Evolutionary conservation across 2,329 filamentous ascomycete genomes (phyloP).

Genomic region (Daldinia sp.): DNA sequence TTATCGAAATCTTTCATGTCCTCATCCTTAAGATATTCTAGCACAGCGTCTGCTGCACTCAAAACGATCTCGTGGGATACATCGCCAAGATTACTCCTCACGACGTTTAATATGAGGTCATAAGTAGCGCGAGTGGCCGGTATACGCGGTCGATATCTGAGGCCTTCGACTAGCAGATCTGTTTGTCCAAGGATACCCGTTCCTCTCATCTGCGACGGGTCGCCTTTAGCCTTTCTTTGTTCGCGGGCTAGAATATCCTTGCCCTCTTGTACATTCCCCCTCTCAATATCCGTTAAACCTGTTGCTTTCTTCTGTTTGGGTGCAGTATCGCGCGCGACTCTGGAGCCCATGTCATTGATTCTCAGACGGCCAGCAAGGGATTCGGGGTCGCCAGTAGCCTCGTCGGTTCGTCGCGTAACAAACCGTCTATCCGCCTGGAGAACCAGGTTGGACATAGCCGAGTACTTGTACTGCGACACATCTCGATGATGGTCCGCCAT

Average conservation of each 20-base stretch:
- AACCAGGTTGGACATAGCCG: constrained; percentile 99
- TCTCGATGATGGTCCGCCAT: constrained; percentile 83
- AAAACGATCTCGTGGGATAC: constrained; percentile 91
- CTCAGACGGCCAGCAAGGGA: constrained; percentile 94
- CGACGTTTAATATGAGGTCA: constrained; percentile 91
- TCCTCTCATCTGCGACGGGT: constrained; percentile 76
- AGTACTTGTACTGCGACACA: constrained; percentile 98
- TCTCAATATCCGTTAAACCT: constrained; percentile 76
- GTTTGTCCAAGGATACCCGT: constrained; percentile 84
- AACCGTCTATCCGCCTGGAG: constrained; percentile 99
- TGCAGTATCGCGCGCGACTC: constrained; percentile 81
- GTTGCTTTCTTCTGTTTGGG: constrained; percentile 84
- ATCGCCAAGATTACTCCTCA: constrained; percentile 89
- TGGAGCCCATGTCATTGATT: constrained; percentile 92
- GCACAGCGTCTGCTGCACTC: constrained; percentile 90
- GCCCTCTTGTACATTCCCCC: constrained; percentile 82
- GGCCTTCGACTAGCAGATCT: constrained; percentile 89
- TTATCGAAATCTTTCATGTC: constrained; percentile 97
- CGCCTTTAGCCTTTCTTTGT: constrained; percentile 87
- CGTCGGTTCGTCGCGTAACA: constrained; percentile 90
- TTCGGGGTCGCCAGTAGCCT: constrained; percentile 96
- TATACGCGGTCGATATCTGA: constrained; percentile 91
- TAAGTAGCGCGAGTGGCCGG: constrained; percentile 92
- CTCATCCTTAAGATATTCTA: constrained; percentile 95
- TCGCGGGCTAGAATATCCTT: constrained; percentile 85